Conservation (phyloP, 495 filamentous ascomycete species). For the Talaromyces adpressus region DNA sequence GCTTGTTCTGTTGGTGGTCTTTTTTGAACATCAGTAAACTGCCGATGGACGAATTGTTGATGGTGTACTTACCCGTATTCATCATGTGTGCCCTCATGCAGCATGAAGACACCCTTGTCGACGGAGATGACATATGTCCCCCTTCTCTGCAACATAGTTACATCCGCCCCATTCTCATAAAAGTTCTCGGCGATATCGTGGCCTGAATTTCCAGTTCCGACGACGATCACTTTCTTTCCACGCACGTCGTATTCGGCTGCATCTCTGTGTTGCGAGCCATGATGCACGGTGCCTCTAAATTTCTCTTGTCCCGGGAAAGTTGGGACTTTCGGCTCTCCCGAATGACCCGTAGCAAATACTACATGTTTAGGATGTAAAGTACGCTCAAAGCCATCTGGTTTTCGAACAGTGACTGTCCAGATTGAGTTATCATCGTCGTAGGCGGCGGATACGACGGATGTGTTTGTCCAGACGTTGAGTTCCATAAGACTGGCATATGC, state of each 20-base stretch:
- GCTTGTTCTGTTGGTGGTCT: slow-evolving; percentile 50
- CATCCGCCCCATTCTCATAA: slow-evolving; percentile 65
- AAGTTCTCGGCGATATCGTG: slow-evolving; percentile 82
- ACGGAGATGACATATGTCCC: slow-evolving; percentile 67
- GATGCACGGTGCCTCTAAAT: slow-evolving; percentile 43
- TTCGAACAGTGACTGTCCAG: slow-evolving; percentile 55
- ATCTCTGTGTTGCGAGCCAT: slow-evolving; percentile 35
- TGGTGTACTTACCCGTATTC: slow-evolving; percentile 41
- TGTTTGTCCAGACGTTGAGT: slow-evolving; percentile 64
- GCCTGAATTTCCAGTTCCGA: slow-evolving; percentile 77
- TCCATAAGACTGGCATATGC: slow-evolving; percentile 65
- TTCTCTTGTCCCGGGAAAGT: slow-evolving; percentile 33
- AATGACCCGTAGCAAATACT: slow-evolving; percentile 44
- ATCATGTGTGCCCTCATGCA: slow-evolving; percentile 52
- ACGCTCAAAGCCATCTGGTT: slow-evolving; percentile 32
- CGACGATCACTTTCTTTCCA: slow-evolving; percentile 66
- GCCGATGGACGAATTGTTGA: background rate
- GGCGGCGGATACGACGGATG: slow-evolving; percentile 39
- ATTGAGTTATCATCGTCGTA: slow-evolving; percentile 46
- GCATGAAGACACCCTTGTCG: slow-evolving; percentile 49
- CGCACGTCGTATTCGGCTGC: slow-evolving; percentile 28
- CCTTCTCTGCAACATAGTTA: slow-evolving; percentile 74
- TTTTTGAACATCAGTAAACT: background rate
- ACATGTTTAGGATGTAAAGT: slow-evolving; percentile 39
- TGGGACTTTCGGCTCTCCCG: slow-evolving; percentile 41